Conservation (phyloP, 306 rosid genomes). For the Inga leiocalycina region DNA sequence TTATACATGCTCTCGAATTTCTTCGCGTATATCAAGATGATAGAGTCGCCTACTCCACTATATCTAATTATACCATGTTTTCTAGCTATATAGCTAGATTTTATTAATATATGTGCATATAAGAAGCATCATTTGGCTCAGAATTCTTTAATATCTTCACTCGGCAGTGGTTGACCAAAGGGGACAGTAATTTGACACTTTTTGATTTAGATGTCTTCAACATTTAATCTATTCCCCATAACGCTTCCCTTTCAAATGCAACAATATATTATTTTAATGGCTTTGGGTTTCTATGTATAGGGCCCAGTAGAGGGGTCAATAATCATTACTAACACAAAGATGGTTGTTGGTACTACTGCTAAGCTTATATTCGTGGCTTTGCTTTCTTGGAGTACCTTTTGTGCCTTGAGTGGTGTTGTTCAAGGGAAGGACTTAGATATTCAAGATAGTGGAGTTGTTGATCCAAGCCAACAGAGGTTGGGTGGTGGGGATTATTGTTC, state of each 20-base stretch:
- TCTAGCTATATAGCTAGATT: neutral
- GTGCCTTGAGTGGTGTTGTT: constrained; percentile 25
- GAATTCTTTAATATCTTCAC: constrained; percentile 25
- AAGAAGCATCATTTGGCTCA: constrained; percentile 9
- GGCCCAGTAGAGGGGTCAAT: neutral
- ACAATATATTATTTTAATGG: constrained; percentile 20
- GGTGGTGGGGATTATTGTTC: constrained; percentile 28
- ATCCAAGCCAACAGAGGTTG: constrained; percentile 39
- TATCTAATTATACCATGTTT: neutral
- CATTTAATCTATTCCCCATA: constrained; percentile 1
- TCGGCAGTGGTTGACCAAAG: constrained; percentile 47
- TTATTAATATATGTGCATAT: neutral
- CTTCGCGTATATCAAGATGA: constrained; percentile 4
- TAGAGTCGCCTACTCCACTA: constrained; percentile 49
- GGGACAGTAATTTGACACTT: constrained; percentile 29
- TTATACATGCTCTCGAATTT: neutral
- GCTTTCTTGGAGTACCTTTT: neutral
- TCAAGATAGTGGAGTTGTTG: constrained; percentile 27
- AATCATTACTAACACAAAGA: constrained; percentile 12
- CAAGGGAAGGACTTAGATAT: constrained; percentile 29
- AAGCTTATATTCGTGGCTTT: constrained; percentile 29
- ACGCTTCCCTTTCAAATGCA: constrained; percentile 13
- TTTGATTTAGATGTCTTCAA: neutral
- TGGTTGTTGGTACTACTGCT: constrained; percentile 14
- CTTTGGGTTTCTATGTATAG: constrained; percentile 33